Base-by-base conservation (phyloP, 2,329 filamentous ascomycete genomes). In the Didymella lethalis region DNA sequence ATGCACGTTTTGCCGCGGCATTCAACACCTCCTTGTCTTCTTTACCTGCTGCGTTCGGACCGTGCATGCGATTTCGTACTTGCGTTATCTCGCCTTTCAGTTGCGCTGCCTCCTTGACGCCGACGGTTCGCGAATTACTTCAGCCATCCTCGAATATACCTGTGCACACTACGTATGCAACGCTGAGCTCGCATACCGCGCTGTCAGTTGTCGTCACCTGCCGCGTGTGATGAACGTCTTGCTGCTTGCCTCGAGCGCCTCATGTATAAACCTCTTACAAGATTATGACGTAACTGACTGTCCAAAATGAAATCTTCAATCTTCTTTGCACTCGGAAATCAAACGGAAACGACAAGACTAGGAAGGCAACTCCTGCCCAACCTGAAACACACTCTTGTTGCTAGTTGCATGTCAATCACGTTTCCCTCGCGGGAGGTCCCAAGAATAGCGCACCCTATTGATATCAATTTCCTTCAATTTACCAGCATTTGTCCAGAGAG, bases 391-490 rank as follows among this genome's bases (percentile, higher is more conserved):
- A 32, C 12, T 23, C 7, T 5, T 14, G 10, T 54, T n/a, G 8
- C 28, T 49, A 49, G 47, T 29, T 25, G 47, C 46, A 36, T 14
- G 32, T 38, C 32, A 34, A n/a, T 26, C 23, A n/a, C 32, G 34
- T 32, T 16, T 20, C 26, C 16, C 11, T 47, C 14, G 34, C 29
- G 12, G 10, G 41, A n/a, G 14, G 25, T 7, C 20, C 23, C 45
- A 10, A 40, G 38, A 49, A 49, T 50, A 45, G 38, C 14, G 10
- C 43, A 23, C 16, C 36, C 43, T 48, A 38, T 47, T 32, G 43
- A 36, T 28, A 34, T 43, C 28, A 28, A 12, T 6, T 23, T 40
- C 56, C 49, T 59, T 44, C 49, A 44, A 54, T 54, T 46, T 32
- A 40, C 23, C 26, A 34, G 14, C 14, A 6, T 20, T 48, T 38